Evolutionary conservation across 1,284 basidiomycete species (phyloP), one percentile per base, ranked within the genome.

Genomic region (Meripilus lineatus): DNA sequence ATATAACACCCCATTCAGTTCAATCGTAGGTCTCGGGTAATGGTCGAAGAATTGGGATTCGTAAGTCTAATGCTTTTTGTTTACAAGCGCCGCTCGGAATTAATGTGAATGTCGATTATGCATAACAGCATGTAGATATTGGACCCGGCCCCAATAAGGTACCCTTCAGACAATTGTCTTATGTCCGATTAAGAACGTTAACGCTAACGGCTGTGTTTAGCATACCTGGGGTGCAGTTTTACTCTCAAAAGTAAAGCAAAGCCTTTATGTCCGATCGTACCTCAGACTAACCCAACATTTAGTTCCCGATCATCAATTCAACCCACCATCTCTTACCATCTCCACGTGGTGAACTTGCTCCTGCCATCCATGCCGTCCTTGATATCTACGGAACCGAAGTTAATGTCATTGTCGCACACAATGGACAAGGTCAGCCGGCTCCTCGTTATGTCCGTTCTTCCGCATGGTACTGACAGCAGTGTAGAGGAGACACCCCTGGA

Each of bases 161-260:
- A 17, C 3, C 22, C 17, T 6, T 6, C 34, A 21, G 5, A 15
- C 5, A 14, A 14, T 18, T 25, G 38, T 25, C 11, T 13, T 25
- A 15, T 40, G 14, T 24, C 25, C 6, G 15, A 10, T 5, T 40
- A 10, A 30, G 28, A 30, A 30, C n/a, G 10, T 30, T 30, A 30
- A 30, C 10, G n/a, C n/a, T n/a, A n/a, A n/a, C n/a, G n/a, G n/a
- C n/a, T 30, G n/a, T 26, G 17, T n/a, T 5, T 71, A 83, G 51
- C 91, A 95, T 60, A 97, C 93, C 0, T 97, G 93, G 93, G 92
- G 92, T 40, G 87, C 85, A 24, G 82, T 75, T 4, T 69, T 94
- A 3, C 67, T 94, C 4, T 90, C 89, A 7, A 93, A 93, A 70
- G 85, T 77, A 50, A 40, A 57, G 30, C 5, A 20, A n/a, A 46